Base-by-base conservation (phyloP, 2,329 filamentous ascomycete species). In the Xylaria sp. region DNA sequence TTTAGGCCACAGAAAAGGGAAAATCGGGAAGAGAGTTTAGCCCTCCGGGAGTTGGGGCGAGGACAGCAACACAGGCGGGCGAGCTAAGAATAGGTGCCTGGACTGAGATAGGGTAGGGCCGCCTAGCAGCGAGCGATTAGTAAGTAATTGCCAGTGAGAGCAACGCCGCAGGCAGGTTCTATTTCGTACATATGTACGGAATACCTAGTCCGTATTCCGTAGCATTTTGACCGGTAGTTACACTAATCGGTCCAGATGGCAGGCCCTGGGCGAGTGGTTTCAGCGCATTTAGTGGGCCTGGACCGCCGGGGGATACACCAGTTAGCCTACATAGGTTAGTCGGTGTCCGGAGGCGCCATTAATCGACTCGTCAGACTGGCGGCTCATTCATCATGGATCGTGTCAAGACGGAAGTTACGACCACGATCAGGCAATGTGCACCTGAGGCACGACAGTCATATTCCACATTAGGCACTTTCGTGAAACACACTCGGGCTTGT, bases 21-120 rank as follows among this genome's bases (percentile, higher is more conserved):
- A 23, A n/a, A 16, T 30, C 23, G 11, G 9, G 35, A 49, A 34
- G 16, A 57, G 34, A 54, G 51, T 60, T 52, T 42, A 48, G 23
- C 34, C 47, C 23, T 53, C 42, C 30, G 30, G 18, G 39, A 34
- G 4, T 51, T 56, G 55, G 58, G 44, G 52, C 48, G 54, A 57
- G 42, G 56, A 55, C 52, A 23, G 49, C 49, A 51, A 49, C 58
- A 48, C 49, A 47, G 37, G 39, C 52, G 8, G 16, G 16, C 49
- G 23, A 51, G 16, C 19, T 51, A n/a, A 9, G n/a, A 50, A 7
- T 19, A 16, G 30, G 3, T 34, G 23, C 18, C 46, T 19, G 30
- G 48, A 42, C 13, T 42, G 37, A 30, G 23, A 30, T 30, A 30
- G 5, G 23, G 23, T 30, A 30, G 23, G 23, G 23, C 23, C 23